Base-by-base conservation (phyloP, 1,139 yeast genomes). In the Eremothecium cymbalariae region DNA sequence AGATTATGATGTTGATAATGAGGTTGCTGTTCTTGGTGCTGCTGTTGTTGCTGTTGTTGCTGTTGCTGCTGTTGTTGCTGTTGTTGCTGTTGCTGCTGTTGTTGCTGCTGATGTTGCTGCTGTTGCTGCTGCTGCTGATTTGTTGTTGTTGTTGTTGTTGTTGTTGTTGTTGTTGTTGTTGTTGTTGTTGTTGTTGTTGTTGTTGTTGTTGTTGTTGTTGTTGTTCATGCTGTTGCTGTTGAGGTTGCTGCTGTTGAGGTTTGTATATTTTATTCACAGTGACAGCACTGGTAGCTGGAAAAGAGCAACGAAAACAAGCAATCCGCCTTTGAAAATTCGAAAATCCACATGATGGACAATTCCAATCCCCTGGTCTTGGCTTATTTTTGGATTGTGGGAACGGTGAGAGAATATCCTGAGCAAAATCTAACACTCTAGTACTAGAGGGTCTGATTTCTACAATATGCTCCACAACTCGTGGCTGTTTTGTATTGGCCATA, bases 291-390 rank as follows among this genome's bases (percentile, higher is more conserved):
- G 83, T 67, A n/a, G 84, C 82, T 3, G 95, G 94, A 61, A 81
- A 85, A 2, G 90, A 78, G 55, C 97, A 88, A 45, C 96, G 70
- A 65, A 86, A 85, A 60, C 97, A 88, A 3, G 94, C 94, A 2
- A 94, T 83, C 59, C 97, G 72, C 51, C 96, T 74, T 60, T 88
- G 97, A 62, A 88, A 88, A 55, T 88, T 88, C 24, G 94, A 82
- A 54, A 88, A 88, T 1, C 96, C 95, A 65, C 97, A 88, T 5
- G 90, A 78, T 12, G 95, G 95, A 60, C 97, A 88, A 6, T 84
- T 83, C 97, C 97, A 88, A 55, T 88, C 97, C 16, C 97, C 97
- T 0, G 96, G 96, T 52, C 97, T 70, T 16, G 95, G 95, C 48
- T 94, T 71, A 57, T 86, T 86, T 51, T 86, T 86, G 32, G 84